Percentiles rank a stretch among this genome's conserved stretches.
These are phyloP conservation scores for Alliaria petiolata DNA, from an alignment of 345 rosid species.

Conservation along the genomic window DNA sequence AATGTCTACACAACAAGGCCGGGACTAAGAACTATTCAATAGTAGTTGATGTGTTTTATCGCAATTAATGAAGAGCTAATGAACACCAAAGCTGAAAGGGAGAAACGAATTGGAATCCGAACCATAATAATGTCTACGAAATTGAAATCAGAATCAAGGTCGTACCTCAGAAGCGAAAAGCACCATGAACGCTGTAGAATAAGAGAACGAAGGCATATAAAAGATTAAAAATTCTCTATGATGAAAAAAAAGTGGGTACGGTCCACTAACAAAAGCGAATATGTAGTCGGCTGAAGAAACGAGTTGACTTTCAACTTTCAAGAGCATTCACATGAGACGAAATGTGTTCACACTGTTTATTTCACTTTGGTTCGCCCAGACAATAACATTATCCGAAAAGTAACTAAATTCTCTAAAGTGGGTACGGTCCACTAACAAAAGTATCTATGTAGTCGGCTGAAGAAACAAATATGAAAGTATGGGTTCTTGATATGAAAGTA, in stretches of 20 bases:
- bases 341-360: conserved; percentile 15
- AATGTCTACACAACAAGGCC: background rate
- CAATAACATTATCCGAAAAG: background rate
- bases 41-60: background rate
- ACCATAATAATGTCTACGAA: background rate
- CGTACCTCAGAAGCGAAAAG: background rate
- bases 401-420: background rate
- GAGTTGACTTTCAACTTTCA: conserved; percentile 13
- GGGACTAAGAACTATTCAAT: background rate
- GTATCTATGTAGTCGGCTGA: background rate
- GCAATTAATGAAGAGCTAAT: background rate
- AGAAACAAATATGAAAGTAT: background rate
- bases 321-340: background rate
- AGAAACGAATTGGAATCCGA: background rate
- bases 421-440: background rate
- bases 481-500: background rate
- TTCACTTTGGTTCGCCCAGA: background rate
- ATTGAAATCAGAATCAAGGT: background rate
- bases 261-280: background rate
- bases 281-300: conserved; percentile 9
- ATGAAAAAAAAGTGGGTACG: background rate
- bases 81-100: background rate
- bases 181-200: conserved; percentile 11
- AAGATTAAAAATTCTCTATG: too few relatives aligned
- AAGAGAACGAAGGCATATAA: background rate